Base-by-base conservation (phyloP, 805 yeast species). In the Candida namnaoensis region DNA sequence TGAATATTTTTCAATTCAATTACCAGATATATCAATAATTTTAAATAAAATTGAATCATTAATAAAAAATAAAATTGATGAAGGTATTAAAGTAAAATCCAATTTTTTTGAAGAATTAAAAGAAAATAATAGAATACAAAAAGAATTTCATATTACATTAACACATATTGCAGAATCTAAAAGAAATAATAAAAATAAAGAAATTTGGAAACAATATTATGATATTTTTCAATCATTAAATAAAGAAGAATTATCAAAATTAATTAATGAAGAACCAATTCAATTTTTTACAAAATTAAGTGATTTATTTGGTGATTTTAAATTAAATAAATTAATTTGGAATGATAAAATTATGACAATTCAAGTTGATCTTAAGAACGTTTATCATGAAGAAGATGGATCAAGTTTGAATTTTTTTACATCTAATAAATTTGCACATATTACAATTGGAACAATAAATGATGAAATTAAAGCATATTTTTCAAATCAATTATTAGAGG, bases 131-230 rank as follows among this genome's bases (percentile, higher is more conserved):
- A 59, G 78, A 32, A 56, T 81, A 1, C 86, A 78, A 47, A 39
- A 54, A 0, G 67, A 67, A 27, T 80, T 84, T 48, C 95, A 86
- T 53, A 72, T 85, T 3, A 87, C 95, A 0, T 53, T 84, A 36
- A 66, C 75, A 5, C 95, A 84, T 53, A 47, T 57, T 0, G 41
- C 45, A 24, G 64, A 59, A 36, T 52, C 57, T 4, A 63, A 61
- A 30, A 56, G 41, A 37, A 30, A 52, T n/a, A 47, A 42, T 1
- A 34, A 38, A 10, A 57, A 50, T 14, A 58, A 51, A 40, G 38
- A 41, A 11, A 40, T 61, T 30, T 58, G 65, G 68, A 46, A 52
- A 8, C 43, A 46, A 27, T 61, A 50, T 41, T 30, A 45, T 26
- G 42, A 53, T 6, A 48, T 49, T 11, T 60, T 59, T 36, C 43